Evolutionary conservation across 2,329 filamentous ascomycete species (phyloP).

Genomic region (Lachnellula willkommii): DNA sequence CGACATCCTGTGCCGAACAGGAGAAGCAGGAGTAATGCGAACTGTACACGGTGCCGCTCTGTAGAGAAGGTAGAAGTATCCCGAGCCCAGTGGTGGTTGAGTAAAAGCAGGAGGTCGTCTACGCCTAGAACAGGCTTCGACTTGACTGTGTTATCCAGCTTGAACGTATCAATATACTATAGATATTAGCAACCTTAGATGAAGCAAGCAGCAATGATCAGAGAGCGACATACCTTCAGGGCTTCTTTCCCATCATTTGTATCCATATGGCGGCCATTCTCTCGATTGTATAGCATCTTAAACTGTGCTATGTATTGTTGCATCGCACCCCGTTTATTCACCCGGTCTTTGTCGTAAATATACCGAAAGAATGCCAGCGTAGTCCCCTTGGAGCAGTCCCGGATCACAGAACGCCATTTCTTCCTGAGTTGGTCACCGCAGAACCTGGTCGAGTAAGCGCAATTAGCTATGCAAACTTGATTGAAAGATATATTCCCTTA

Average conservation of each 20-base stretch:
- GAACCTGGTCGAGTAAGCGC: slow-evolving; percentile 4
- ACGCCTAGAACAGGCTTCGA: slow-evolving; percentile 17
- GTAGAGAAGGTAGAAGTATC: slow-evolving; percentile 23
- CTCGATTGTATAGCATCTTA: slow-evolving; percentile 21
- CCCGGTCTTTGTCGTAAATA: slow-evolving; percentile 5
- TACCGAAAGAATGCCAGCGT: slow-evolving; percentile 2
- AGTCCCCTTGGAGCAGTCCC: slow-evolving; percentile 7
- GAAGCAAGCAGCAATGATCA: not conserved
- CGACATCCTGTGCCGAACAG: slow-evolving; percentile 17
- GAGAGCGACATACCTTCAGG: not conserved
- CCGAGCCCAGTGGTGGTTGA: slow-evolving; percentile 14
- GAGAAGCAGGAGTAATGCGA: slow-evolving; percentile 13
- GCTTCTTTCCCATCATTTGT: slow-evolving; percentile 15
- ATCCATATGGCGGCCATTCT: slow-evolving; percentile 15
- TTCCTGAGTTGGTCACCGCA: slow-evolving; percentile 3
- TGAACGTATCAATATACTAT: slow-evolving; percentile 5
- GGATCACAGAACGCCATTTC: slow-evolving; percentile 4
- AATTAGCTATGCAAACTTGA: no score
- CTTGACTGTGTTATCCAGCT: slow-evolving; percentile 12
- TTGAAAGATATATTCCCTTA: no score
- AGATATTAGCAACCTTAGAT: not conserved
- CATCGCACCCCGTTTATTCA: slow-evolving; percentile 15
- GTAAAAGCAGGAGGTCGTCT: slow-evolving; percentile 13
- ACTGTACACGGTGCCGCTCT: slow-evolving; percentile 15
- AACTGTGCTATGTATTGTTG: slow-evolving; percentile 23